These are phyloP conservation scores for Tuber melanosporum DNA, from an alignment of 495 filamentous ascomycete species.

Conservation along the genomic window DNA sequence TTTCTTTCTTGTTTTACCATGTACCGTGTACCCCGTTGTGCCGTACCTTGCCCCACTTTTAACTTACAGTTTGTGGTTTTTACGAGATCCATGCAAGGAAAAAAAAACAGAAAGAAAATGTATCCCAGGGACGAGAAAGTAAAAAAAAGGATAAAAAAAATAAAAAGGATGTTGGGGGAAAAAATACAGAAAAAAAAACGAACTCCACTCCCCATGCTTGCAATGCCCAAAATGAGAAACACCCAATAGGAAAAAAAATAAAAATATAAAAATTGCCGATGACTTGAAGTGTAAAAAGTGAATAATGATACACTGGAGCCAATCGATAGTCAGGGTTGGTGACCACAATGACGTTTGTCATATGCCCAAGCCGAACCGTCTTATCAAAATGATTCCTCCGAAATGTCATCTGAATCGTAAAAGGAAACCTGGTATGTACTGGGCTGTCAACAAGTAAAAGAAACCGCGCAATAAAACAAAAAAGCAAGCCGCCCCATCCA, in stretches of 20 bases:
- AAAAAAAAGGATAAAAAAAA: slow-evolving; percentile 23
- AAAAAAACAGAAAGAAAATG: slow-evolving; percentile 23
- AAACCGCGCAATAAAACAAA: slow-evolving; percentile 25
- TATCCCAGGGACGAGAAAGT: slow-evolving; percentile 21
- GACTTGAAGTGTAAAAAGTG: slow-evolving; percentile 19
- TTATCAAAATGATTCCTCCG: slow-evolving; percentile 23
- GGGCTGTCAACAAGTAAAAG: slow-evolving; percentile 11
- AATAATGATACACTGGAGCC: slow-evolving; percentile 28
- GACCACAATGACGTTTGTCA: not conserved
- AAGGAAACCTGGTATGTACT: slow-evolving; percentile 5
- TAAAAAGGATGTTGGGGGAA: slow-evolving; percentile 15
- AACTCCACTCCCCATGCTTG: slow-evolving; percentile 32
- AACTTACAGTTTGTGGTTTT: not conserved
- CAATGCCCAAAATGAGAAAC: slow-evolving; percentile 33
- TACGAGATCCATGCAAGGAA: not conserved
- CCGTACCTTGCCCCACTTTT: not conserved
- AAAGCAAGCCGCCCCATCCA: slow-evolving; percentile 33
- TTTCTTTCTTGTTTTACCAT: not conserved
- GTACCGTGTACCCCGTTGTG: not conserved
- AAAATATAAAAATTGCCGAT: slow-evolving; percentile 16
- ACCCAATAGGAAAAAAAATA: slow-evolving; percentile 10
- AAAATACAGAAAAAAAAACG: slow-evolving; percentile 19
- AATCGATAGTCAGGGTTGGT: slow-evolving; percentile 13
- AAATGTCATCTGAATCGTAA: slow-evolving; percentile 11
- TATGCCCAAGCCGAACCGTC: slow-evolving; percentile 9